A percentile compares a stretch with the other conserved stretches of the same genome.
Evolutionary conservation across 345 rosid genomes (phyloP).

Genomic region (Conringia planisiliqua): DNA sequence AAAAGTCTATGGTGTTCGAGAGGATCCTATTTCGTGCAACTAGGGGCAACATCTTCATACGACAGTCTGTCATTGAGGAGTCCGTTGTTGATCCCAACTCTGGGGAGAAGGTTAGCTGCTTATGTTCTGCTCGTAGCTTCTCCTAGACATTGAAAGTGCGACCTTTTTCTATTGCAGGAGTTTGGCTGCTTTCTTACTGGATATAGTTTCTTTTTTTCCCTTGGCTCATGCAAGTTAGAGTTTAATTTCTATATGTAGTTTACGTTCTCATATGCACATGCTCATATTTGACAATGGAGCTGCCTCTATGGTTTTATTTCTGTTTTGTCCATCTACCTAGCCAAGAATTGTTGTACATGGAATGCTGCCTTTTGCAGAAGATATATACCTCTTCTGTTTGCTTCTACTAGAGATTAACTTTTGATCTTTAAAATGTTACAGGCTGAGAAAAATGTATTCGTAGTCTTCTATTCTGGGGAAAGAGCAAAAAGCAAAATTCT

Average conservation of each 20-base stretch:
- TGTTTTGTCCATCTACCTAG: neutral
- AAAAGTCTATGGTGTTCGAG: constrained; percentile 86
- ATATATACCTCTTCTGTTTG: constrained; percentile 2
- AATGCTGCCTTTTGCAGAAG: neutral
- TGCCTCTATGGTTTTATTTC: neutral
- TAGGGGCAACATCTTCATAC: constrained; percentile 80
- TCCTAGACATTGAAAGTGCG: neutral
- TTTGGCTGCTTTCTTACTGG: constrained; percentile 1
- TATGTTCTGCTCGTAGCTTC: neutral
- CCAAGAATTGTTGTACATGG: neutral
- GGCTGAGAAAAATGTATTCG: constrained; percentile 90
- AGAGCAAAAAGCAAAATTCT: constrained; percentile 81
- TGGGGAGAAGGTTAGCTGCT: constrained; percentile 75
- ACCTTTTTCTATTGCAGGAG: neutral
- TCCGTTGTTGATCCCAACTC: constrained; percentile 84
- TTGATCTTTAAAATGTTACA: constrained; percentile 35
- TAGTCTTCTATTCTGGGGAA: constrained; percentile 89
- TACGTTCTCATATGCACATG: neutral
- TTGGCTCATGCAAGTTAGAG: neutral
- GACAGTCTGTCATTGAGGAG: constrained; percentile 66
- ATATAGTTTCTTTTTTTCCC: neutral
- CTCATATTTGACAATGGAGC: neutral
- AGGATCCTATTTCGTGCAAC: constrained; percentile 97
- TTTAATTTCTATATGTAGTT: neutral
- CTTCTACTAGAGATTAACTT: constrained; percentile 18